Base-by-base conservation (phyloP, 1,284 basidiomycete species). In the Sutorius eximius region DNA sequence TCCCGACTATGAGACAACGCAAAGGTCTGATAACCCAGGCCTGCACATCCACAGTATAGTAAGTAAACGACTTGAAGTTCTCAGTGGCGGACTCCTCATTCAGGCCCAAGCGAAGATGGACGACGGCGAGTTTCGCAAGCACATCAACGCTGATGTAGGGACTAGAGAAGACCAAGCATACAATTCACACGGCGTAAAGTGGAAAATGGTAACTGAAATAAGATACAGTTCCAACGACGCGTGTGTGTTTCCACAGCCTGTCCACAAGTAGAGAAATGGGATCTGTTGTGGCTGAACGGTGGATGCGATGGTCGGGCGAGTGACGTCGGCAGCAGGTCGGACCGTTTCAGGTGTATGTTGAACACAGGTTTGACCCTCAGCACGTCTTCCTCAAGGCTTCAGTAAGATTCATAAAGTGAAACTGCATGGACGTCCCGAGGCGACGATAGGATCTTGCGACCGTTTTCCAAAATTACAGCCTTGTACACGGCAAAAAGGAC, bases 21-120 rank as follows among this genome's bases (percentile, higher is more conserved):
- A 16, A 8, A 41, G 13, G 46, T 58, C n/a, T n/a, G 22, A 24
- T 24, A 24, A 24, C 22, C 49, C 47, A 18, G 56, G 53, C 5
- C 22, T 24, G 22, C 22, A 24, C 22, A 24, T 18, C 53, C 53
- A 18, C 29, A 51, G 12, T 64, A 18, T 24, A 51, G 12, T 64
- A 66, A n/a, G 32, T 7, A 34, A 67, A 62, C 3, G 63, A 64
- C 40, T 49, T 62, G 38, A 64, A 51, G 5, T 58, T 59, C 7
- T 24, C 22, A 24, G 16, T 44, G 11, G 61, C 54, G 3, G 57
- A 58, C n/a, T 40, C 15, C 27, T 66, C 11, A 32, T 56, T 24
- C 22, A 64, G 34, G n/a, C 3, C 20, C 22, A 61, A 30, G n/a
- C 3, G 38, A 7, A 52, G 45, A 2, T n/a, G 3, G 3, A 32